A percentile compares a stretch with the other conserved stretches of the same genome.
Conservation (phyloP, 1,284 basidiomycete species). For the Sanghuangporus weigelae region DNA sequence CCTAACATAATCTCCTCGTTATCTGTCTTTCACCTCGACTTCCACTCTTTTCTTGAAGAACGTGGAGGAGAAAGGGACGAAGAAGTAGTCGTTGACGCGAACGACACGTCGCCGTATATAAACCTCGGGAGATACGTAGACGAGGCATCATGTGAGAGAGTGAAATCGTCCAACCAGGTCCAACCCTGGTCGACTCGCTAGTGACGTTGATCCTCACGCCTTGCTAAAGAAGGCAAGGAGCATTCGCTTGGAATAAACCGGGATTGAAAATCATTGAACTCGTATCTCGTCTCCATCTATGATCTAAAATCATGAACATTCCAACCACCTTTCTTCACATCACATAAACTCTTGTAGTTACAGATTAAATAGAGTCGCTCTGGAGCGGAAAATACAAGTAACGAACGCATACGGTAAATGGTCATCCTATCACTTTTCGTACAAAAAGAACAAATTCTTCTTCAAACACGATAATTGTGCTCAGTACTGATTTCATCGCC, state of each 20-base stretch:
- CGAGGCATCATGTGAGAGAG: background rate
- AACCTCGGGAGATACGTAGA: background rate
- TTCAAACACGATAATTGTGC: background rate
- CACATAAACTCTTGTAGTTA: no score
- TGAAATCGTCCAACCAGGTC: background rate
- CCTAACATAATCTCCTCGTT: no score
- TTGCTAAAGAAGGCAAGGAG: background rate
- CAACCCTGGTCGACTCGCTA: background rate
- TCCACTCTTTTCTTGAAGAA: background rate
- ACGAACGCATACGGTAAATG: no score
- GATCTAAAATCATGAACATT: no score
- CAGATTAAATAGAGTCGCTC: no score
- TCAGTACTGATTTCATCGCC: no score
- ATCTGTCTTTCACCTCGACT: no score
- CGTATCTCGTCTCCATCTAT: no score
- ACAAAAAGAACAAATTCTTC: background rate
- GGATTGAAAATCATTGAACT: no score
- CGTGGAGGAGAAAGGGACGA: background rate
- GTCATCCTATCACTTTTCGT: no score
- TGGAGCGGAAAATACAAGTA: no score
- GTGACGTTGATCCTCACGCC: background rate
- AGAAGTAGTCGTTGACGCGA: background rate
- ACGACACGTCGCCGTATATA: background rate
- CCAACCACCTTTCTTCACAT: no score
- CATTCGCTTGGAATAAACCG: background rate